A percentile compares a stretch with the other conserved stretches of the same genome.
These are phyloP conservation scores for Termitomyces sp. DNA, from an alignment of 768 basidiomycete species.

Conservation along the genomic window DNA sequence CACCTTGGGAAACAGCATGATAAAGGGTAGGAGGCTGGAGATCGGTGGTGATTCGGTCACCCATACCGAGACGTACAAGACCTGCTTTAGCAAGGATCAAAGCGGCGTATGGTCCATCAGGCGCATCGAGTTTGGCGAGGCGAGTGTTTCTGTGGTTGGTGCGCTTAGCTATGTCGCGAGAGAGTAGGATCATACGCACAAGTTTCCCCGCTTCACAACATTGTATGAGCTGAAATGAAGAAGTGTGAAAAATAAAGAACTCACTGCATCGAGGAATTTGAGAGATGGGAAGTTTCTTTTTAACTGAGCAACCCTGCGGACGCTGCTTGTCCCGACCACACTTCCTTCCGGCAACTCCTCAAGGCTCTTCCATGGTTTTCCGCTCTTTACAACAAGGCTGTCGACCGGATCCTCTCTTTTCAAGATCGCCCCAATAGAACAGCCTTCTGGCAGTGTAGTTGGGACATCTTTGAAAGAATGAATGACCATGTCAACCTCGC, in stretches of 20 bases:
- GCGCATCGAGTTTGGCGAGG: conserved; percentile 84
- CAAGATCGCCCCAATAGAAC: conserved; percentile 79
- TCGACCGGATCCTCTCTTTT: conserved; percentile 89
- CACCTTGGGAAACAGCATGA: conserved; percentile 94
- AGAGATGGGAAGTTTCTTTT: conserved; percentile 73
- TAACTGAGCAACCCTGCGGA: conserved; percentile 88
- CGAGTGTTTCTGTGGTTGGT: conserved; percentile 70
- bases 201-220: conserved; percentile 67
- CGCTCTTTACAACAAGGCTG: conserved; percentile 81
- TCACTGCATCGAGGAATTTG: conserved; percentile 83
- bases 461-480: conserved; percentile 95
- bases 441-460: conserved; percentile 80
- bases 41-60: conserved; percentile 71
- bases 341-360: conserved; percentile 85
- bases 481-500: conserved; percentile 84
- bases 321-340: conserved; percentile 94
- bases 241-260: conserved; percentile 27
- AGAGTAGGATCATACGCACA: conserved; percentile 48
- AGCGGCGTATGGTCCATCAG: conserved; percentile 76
- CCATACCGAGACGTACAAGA: conserved; percentile 74
- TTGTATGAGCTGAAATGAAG: background rate
- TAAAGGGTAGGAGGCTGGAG: conserved; percentile 72
- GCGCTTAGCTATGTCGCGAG: conserved; percentile 7
- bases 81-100: conserved; percentile 94
- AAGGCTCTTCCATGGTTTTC: conserved; percentile 60